phyloP scores from a whole-genome alignment of 306 rosid genomes.

The Heteromeles arbutifolia region DNA sequence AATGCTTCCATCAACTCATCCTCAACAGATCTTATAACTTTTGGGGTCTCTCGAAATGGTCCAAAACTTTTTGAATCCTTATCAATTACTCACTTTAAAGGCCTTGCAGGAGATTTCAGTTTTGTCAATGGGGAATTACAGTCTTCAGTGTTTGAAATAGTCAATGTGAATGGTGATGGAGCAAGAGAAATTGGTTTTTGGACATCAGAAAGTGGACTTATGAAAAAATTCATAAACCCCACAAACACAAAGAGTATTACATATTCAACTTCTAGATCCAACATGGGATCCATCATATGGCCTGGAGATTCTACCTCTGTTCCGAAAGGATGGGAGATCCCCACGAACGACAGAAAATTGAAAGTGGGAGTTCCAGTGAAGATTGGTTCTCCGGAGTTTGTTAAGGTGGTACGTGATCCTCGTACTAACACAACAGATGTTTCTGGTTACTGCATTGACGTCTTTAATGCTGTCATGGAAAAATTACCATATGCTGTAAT shows the following conservation, averaged over 20 bases:
- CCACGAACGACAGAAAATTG: constrained; percentile 17
- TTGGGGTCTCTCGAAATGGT: constrained; percentile 35
- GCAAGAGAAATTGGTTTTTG: constrained; percentile 45
- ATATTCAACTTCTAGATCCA: constrained; percentile 10
- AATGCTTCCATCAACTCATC: constrained; percentile 18
- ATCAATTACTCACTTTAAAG: constrained; percentile 2
- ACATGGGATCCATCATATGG: constrained; percentile 31
- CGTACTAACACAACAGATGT: constrained; percentile 13
- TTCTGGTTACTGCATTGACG: constrained; percentile 45
- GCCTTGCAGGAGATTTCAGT: constrained; percentile 20
- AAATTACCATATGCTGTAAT: constrained; percentile 21
- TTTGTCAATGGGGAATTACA: constrained; percentile 6
- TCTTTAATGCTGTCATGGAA: constrained; percentile 39
- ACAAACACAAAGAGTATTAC: background rate
- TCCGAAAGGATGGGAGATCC: constrained; percentile 44
- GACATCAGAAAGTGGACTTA: constrained; percentile 29
- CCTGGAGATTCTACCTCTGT: constrained; percentile 21
- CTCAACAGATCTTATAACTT: constrained; percentile 23
- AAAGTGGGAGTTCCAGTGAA: constrained; percentile 45
- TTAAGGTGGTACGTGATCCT: constrained; percentile 14
- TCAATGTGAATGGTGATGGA: constrained; percentile 33
- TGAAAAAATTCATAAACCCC: constrained; percentile 8
- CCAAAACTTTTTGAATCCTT: constrained; percentile 28
- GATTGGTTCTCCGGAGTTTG: constrained; percentile 34
- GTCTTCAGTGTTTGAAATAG: constrained; percentile 14